Evolutionary conservation across 1,139 yeast genomes (phyloP), one percentile per base, ranked within the genome.

Genomic region (Wickerhamomyces sp.): DNA sequence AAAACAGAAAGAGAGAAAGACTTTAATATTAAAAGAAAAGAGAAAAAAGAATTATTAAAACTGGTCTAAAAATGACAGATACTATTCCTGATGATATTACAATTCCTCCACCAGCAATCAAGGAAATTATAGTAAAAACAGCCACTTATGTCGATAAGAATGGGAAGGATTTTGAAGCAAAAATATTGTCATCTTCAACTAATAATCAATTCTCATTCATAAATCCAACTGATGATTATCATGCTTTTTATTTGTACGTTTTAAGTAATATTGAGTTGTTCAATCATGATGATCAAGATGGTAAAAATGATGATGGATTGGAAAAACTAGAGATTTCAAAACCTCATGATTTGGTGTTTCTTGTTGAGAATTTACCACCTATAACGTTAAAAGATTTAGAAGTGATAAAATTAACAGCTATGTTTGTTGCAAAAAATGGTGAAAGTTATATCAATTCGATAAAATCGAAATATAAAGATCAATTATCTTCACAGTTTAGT

Each of bases 381-480:
- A 70, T 90, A 4, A 76, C 93, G 0, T 62, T 76, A 0, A 69
- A 73, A 38, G 96, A 90, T 61, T 65, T 84, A 36, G 85, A 84
- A 38, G 69, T 86, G 14, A 74, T 93, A 38, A 85, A 86, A 57
- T 59, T 80, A 4, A 79, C 93, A 0, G 97, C 98, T 0, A 71
- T 80, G 45, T 81, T 78, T 57, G 79, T 78, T 2, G 60, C 76
- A 3, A 56, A 64, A 18, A 78, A 81, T 54, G 87, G 88, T 0
- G 64, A 66, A 2, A 64, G 65, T 23, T 79, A 77, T 54, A 60
- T 72, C 9, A 60, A 63, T 7, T 61, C 64, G 36, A 62, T 76
- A 40, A 59, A 66, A 30, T 75, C 73, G 49, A 66, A 73, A 47
- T 66, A 63, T 35, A 64, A 63, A 13, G 62, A 62, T 11, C 70